phyloP scores from a whole-genome alignment of 2,329 filamentous ascomycete species.

The Nectriaceae sp. region DNA sequence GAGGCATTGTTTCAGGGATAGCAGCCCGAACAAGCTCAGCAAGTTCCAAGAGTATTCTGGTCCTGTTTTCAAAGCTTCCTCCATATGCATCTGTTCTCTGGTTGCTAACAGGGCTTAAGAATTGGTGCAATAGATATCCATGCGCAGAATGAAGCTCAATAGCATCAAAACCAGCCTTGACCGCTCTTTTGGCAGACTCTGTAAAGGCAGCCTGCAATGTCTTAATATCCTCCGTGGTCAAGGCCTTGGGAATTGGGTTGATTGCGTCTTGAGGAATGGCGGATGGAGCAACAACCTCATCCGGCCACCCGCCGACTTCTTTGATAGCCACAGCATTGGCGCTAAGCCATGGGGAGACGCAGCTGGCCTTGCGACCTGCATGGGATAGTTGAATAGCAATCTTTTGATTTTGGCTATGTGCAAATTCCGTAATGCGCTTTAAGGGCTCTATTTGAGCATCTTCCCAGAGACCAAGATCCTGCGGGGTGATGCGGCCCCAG shows the following conservation, averaged over 20 bases:
- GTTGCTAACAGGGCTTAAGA: conserved; percentile 70
- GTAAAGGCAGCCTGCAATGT: conserved; percentile 61
- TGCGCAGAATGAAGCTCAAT: conserved; percentile 79
- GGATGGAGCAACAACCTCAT: conserved; percentile 46
- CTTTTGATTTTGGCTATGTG: conserved; percentile 57
- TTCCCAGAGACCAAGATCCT: conserved; percentile 69
- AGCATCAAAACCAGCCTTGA: conserved; percentile 67
- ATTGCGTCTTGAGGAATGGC: conserved; percentile 55
- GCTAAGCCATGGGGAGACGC: conserved; percentile 65
- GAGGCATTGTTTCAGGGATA: conserved; percentile 67
- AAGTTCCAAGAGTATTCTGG: conserved; percentile 67
- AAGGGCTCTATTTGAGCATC: conserved; percentile 67
- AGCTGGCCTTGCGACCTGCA: conserved; percentile 66
- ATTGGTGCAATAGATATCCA: conserved; percentile 72
- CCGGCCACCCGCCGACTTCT: conserved; percentile 53
- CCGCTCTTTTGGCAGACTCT: conserved; percentile 53
- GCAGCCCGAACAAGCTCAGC: conserved; percentile 60
- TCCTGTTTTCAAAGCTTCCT: conserved; percentile 71
- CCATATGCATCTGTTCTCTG: conserved; percentile 67
- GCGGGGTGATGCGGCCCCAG: conserved; percentile 72
- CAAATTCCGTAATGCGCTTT: conserved; percentile 61
- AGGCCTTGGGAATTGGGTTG: conserved; percentile 62
- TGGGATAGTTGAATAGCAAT: conserved; percentile 76
- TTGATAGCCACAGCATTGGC: conserved; percentile 50
- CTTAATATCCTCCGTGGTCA: conserved; percentile 66